Evolutionary conservation across 495 filamentous ascomycete species (phyloP).

Genomic region (Astrocystis sublimbata): DNA sequence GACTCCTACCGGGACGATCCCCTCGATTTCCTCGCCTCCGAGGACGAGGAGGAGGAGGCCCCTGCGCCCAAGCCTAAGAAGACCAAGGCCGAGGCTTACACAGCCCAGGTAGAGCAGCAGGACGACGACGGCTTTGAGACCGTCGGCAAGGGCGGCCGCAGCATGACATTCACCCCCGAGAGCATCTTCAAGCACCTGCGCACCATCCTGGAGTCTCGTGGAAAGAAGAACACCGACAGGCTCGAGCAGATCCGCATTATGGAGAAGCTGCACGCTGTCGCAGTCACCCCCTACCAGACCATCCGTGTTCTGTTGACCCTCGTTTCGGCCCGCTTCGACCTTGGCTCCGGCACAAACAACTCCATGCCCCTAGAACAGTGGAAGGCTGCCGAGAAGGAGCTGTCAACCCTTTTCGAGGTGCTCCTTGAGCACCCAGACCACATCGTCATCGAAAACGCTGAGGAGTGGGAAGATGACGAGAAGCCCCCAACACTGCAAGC

Average conservation of each 20-base stretch:
- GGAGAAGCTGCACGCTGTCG: slow-evolving; percentile 92
- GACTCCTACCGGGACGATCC: slow-evolving; percentile 83
- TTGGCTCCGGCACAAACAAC: slow-evolving; percentile 75
- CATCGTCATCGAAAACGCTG: slow-evolving; percentile 84
- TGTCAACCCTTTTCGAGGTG: slow-evolving; percentile 70
- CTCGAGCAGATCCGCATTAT: slow-evolving; percentile 92
- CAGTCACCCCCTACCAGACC: slow-evolving; percentile 86
- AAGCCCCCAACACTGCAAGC: slow-evolving; percentile 72
- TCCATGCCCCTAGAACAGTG: slow-evolving; percentile 97
- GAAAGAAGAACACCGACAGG: slow-evolving; percentile 98
- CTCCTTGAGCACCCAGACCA: slow-evolving; percentile 77
- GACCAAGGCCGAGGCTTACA: slow-evolving; percentile 46
- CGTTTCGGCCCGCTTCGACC: slow-evolving; percentile 92
- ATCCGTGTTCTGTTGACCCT: slow-evolving; percentile 91
- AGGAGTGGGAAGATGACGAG: slow-evolving; percentile 99
- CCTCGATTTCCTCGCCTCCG: slow-evolving; percentile 83
- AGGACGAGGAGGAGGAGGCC: slow-evolving; percentile 67
- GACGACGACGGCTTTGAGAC: slow-evolving; percentile 85
- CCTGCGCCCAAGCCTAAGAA: slow-evolving; percentile 51
- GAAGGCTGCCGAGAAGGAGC: slow-evolving; percentile 89
- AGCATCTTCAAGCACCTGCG: slow-evolving; percentile 97
- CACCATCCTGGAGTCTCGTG: slow-evolving; percentile 88
- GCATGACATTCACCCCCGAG: slow-evolving; percentile 88
- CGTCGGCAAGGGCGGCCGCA: slow-evolving; percentile 83
- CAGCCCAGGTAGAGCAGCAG: slow-evolving; percentile 45